Evolutionary conservation across 2,329 filamentous ascomycete genomes (phyloP).

Genomic region (Fusarium sp.): DNA sequence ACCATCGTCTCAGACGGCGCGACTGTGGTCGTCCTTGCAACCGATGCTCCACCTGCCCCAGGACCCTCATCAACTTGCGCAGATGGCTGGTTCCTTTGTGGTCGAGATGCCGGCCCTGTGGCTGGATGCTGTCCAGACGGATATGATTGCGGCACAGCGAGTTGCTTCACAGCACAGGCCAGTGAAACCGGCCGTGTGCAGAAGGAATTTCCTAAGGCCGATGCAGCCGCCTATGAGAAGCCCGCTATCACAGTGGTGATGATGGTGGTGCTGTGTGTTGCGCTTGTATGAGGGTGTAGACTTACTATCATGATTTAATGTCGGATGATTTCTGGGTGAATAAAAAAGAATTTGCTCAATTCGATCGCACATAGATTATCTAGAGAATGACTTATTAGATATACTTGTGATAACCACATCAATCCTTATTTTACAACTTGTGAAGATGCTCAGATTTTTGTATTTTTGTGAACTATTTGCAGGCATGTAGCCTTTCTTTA

Average conservation of each 20-base stretch:
- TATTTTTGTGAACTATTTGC: neutral
- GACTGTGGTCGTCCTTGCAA: slow-evolving; percentile 75
- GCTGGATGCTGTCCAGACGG: slow-evolving; percentile 87
- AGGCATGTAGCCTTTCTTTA: neutral
- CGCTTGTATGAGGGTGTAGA: slow-evolving; percentile 7
- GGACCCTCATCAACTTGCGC: slow-evolving; percentile 68
- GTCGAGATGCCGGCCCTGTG: slow-evolving; percentile 64
- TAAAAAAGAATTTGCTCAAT: neutral
- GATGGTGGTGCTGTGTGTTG: slow-evolving; percentile 1
- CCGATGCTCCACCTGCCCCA: slow-evolving; percentile 56
- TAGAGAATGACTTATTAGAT: slow-evolving; percentile 19
- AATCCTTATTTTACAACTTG: neutral
- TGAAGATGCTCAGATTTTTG: neutral
- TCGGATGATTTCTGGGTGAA: slow-evolving; percentile 1
- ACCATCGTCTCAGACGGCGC: slow-evolving; percentile 74
- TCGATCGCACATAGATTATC: slow-evolving; percentile 14
- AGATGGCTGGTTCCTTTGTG: slow-evolving; percentile 80
- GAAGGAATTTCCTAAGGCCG: slow-evolving; percentile 58
- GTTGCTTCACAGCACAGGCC: slow-evolving; percentile 69
- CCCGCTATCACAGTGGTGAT: slow-evolving; percentile 20
- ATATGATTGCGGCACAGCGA: slow-evolving; percentile 76
- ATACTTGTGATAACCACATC: slow-evolving; percentile 3
- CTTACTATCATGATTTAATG: slow-evolving; percentile 1
- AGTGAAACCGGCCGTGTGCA: slow-evolving; percentile 66
- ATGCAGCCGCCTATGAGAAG: neutral